Percentiles rank a stretch among this genome's conserved stretches.
These are phyloP conservation scores for Hypoxylon sp. DNA, from an alignment of 2,329 filamentous ascomycete genomes.

Conservation along the genomic window DNA sequence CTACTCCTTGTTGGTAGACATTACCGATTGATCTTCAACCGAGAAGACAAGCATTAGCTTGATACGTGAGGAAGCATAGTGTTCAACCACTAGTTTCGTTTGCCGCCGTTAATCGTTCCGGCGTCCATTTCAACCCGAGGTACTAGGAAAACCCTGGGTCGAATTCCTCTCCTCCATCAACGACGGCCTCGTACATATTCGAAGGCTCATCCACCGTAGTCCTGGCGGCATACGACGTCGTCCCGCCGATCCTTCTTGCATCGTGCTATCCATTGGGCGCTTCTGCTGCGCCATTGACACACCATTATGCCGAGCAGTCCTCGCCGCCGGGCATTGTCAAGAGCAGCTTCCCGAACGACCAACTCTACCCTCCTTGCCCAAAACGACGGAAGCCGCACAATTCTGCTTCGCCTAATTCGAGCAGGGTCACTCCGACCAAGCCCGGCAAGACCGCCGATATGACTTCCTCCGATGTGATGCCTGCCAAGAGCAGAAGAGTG, in stretches of 20 bases:
- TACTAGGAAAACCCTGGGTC: slow-evolving; percentile 13
- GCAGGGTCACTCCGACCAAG: slow-evolving; percentile 24
- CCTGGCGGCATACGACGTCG: slow-evolving; percentile 49
- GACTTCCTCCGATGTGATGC: slow-evolving; percentile 38
- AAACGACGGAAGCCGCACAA: slow-evolving; percentile 43
- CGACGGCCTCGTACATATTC: slow-evolving; percentile 32
- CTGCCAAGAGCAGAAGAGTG: slow-evolving; percentile 79
- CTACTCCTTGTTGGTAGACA: slow-evolving; percentile 12
- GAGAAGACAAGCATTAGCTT: slow-evolving; percentile 4
- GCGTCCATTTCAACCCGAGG: slow-evolving; percentile 19
- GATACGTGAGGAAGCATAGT: slow-evolving; percentile 14
- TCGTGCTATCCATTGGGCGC: slow-evolving; percentile 49
- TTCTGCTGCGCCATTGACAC: slow-evolving; percentile 44
- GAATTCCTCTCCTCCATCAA: slow-evolving; percentile 11
- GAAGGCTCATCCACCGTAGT: slow-evolving; percentile 43
- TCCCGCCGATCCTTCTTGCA: slow-evolving; percentile 45
- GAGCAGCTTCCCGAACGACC: slow-evolving; percentile 40
- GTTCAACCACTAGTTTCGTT: slow-evolving; percentile 10
- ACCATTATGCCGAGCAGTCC: slow-evolving; percentile 45
- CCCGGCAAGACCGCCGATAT: slow-evolving; percentile 37
- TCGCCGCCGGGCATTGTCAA: slow-evolving; percentile 45
- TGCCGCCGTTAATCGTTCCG: slow-evolving; percentile 12
- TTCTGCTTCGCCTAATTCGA: slow-evolving; percentile 22
- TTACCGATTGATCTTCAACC: slow-evolving; percentile 9
- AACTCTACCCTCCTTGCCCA: slow-evolving; percentile 39